phyloP scores from a whole-genome alignment of 352 stramenopile species.

The Globisporangium sylvaticum region DNA sequence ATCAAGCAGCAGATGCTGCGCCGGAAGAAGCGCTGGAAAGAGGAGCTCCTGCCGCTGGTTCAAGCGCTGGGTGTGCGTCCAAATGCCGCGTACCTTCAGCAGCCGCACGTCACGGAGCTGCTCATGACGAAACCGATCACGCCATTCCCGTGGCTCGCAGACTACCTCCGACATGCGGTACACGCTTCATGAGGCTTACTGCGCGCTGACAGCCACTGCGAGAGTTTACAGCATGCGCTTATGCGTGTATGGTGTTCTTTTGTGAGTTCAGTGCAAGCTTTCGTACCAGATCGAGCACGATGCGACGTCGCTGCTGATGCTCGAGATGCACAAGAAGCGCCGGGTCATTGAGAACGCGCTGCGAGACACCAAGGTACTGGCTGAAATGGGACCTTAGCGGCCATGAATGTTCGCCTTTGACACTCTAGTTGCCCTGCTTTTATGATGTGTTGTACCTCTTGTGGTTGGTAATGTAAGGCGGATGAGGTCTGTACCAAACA shows the following conservation, averaged over 20 bases:
- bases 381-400: neutral
- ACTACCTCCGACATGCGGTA: constrained; percentile 57
- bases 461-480: constrained; percentile 9
- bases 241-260: neutral
- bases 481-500: constrained; percentile 47
- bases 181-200: neutral
- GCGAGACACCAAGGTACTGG: constrained; percentile 35
- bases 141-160: constrained; percentile 50
- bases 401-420: neutral
- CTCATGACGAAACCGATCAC: constrained; percentile 42
- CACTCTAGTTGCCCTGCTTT: too few species aligned
- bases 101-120: constrained; percentile 30
- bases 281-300: constrained; percentile 42
- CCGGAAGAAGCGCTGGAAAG: constrained; percentile 23
- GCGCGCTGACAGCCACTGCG: neutral
- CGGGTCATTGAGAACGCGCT: constrained; percentile 54
- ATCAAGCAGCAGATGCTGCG: constrained; percentile 11
- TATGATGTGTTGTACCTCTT: neutral
- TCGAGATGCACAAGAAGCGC: constrained; percentile 73
- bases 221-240: too few species aligned
- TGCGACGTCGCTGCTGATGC: constrained; percentile 33
- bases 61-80: constrained; percentile 26
- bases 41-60: constrained; percentile 26
- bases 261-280: constrained; percentile 45
- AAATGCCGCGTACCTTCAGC: constrained; percentile 36